phyloP scores from a whole-genome alignment of 371 early-diverging fungal species.

The Haplosporangium sp. region DNA sequence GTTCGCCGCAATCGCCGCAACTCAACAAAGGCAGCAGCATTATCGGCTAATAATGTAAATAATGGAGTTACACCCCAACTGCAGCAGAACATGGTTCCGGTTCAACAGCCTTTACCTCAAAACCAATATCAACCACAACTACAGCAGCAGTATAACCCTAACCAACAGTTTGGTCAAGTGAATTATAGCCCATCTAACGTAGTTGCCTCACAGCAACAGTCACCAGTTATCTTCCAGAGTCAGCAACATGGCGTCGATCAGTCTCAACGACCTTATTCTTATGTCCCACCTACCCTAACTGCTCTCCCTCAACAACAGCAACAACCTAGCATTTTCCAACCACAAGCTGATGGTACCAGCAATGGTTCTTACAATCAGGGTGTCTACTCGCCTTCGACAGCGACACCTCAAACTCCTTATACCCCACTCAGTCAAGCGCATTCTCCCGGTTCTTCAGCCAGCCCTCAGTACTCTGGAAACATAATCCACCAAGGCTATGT shows the following conservation, averaged over 20 bases:
- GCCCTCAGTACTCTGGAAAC: constrained; percentile 20
- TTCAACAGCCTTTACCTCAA: background rate
- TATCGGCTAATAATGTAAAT: background rate
- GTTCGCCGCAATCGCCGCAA: constrained; percentile 24
- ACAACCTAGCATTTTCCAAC: constrained; percentile 38
- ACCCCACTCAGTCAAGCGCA: constrained; percentile 14
- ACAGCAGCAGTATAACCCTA: background rate
- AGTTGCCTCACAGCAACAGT: background rate
- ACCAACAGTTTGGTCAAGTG: constrained; percentile 12
- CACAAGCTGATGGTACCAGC: constrained; percentile 2
- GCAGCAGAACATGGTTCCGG: constrained; percentile 4
- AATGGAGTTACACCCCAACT: background rate
- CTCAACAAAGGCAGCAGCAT: background rate
- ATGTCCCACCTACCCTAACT: constrained; percentile 29
- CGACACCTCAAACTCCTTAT: constrained; percentile 16
- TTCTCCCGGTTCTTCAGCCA: constrained; percentile 6
- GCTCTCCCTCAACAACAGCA: constrained; percentile 8
- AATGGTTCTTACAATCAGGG: constrained; percentile 5
- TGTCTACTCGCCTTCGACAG: constrained; percentile 4
- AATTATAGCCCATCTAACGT: background rate
- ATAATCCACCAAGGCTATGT: constrained; percentile 7
- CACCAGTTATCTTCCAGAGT: constrained; percentile 31
- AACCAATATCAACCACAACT: constrained; percentile 2
- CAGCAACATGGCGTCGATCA: constrained; percentile 11
- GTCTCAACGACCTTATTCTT: constrained; percentile 16